These are phyloP conservation scores for Diaporthe citrichinensis DNA, from an alignment of 2,329 filamentous ascomycete species.

Conservation along the genomic window DNA sequence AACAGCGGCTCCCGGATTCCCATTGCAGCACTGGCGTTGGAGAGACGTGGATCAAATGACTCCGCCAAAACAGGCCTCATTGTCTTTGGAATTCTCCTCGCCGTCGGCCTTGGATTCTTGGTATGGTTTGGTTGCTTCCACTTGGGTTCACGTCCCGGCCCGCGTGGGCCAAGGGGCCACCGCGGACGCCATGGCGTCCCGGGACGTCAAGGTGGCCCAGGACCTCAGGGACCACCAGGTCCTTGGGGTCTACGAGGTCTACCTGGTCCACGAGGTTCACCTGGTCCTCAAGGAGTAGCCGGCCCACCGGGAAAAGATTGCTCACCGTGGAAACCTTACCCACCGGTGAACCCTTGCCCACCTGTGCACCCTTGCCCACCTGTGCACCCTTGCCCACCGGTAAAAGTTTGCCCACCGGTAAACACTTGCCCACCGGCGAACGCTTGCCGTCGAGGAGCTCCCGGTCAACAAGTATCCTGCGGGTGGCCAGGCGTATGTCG, in stretches of 20 bases:
- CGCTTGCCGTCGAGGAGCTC: background rate
- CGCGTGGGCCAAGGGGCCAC: background rate
- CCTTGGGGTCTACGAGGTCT: no score
- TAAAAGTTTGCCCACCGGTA: no score
- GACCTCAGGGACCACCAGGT: background rate
- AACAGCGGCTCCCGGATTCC: rapidly evolving
- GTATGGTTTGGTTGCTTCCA: background rate
- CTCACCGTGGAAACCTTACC: no score
- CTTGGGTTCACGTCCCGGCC: background rate
- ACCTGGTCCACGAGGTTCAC: background rate
- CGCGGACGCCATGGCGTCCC: background rate
- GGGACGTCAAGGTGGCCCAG: background rate
- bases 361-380: no score
- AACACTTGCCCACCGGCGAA: no score
- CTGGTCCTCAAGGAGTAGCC: no score
- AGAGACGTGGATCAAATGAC: background rate
- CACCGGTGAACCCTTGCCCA: no score
- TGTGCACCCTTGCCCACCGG: no score
- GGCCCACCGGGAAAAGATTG: no score
- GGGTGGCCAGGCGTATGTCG: background rate
- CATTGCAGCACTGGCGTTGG: background rate
- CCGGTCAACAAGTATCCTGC: background rate
- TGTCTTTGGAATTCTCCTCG: background rate
- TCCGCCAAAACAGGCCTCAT: background rate
- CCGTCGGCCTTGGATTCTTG: background rate